These are phyloP conservation scores for Schizothecium vesticola DNA, from an alignment of 495 filamentous ascomycete species.

Conservation along the genomic window DNA sequence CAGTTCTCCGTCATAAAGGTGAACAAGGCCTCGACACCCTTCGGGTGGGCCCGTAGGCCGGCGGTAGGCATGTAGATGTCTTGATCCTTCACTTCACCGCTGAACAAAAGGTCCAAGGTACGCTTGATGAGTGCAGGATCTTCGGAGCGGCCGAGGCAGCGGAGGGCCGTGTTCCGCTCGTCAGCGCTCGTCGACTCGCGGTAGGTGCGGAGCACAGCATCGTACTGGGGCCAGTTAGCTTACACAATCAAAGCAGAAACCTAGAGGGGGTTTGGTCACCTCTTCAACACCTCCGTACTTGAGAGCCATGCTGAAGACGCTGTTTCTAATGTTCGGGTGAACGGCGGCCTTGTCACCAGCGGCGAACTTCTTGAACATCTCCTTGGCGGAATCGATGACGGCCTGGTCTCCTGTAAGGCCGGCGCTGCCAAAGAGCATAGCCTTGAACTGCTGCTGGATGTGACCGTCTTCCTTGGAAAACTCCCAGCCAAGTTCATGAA, in stretches of 20 bases:
- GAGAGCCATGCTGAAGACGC: conserved; percentile 66
- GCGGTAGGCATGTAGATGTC: conserved; percentile 86
- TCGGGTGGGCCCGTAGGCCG: conserved; percentile 69
- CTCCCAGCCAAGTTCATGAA: conserved; percentile 81
- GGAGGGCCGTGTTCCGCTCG: conserved; percentile 92
- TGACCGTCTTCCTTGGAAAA: conserved; percentile 81
- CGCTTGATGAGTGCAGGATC: conserved; percentile 72
- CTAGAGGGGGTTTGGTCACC: conserved; percentile 40
- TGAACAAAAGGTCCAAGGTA: conserved; percentile 68
- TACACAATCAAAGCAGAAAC: conserved; percentile 1
- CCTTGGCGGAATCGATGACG: conserved; percentile 57
- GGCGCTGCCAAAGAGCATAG: conserved; percentile 61
- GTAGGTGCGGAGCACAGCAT: conserved; percentile 76
- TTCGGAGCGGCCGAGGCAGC: conserved; percentile 74
- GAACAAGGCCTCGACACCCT: conserved; percentile 78
- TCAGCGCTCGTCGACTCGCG: conserved; percentile 80
- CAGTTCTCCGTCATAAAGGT: conserved; percentile 82
- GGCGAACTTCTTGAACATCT: conserved; percentile 68
- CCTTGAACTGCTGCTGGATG: conserved; percentile 82
- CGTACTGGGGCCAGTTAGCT: conserved; percentile 49
- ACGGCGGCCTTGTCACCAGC: conserved; percentile 62
- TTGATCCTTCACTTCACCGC: conserved; percentile 87
- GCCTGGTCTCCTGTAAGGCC: conserved; percentile 60
- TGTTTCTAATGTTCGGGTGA: conserved; percentile 65
- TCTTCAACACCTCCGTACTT: conserved; percentile 68